These are phyloP conservation scores for Globisporangium carolinianum DNA, from an alignment of 352 stramenopile species.

Conservation along the genomic window DNA sequence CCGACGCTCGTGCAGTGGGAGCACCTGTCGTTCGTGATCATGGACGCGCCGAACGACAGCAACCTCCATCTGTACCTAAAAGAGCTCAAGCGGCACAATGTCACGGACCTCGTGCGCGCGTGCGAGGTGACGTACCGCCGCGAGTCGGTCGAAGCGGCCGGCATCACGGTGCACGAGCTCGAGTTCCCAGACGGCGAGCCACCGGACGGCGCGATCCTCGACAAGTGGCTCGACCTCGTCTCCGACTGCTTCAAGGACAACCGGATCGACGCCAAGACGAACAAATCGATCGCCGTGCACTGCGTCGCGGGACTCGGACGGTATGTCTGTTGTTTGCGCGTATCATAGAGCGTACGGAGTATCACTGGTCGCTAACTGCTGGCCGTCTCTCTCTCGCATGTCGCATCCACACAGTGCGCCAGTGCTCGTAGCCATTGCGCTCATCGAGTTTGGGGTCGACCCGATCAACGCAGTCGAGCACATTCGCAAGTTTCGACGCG, in stretches of 20 bases:
- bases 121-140: slow-evolving; percentile 94
- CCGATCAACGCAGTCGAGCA: slow-evolving; percentile 96
- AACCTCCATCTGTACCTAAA: slow-evolving; percentile 97
- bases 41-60: slow-evolving; percentile 94
- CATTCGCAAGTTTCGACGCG: slow-evolving; percentile 91
- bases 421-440: slow-evolving; percentile 95
- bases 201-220: slow-evolving; percentile 89
- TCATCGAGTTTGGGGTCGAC: slow-evolving; percentile 96
- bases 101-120: slow-evolving; percentile 93
- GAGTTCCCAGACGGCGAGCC: slow-evolving; percentile 95
- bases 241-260: slow-evolving; percentile 92
- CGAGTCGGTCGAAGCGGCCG: slow-evolving; percentile 87
- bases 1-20: slow-evolving; percentile 84
- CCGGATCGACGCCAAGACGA: slow-evolving; percentile 44
- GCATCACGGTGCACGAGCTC: slow-evolving; percentile 93
- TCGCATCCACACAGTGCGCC: slow-evolving; percentile 55
- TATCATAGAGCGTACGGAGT: not conserved
- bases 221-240: slow-evolving; percentile 94
- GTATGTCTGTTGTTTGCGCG: slow-evolving; percentile 22
- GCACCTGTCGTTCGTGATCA: slow-evolving; percentile 96
- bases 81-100: slow-evolving; percentile 94
- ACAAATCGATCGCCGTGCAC: slow-evolving; percentile 94
- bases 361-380: slow-evolving; percentile 1
- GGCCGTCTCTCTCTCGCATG: slow-evolving; percentile 3
- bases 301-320: slow-evolving; percentile 96